phyloP scores from a whole-genome alignment of 2,329 filamentous ascomycete genomes.

The Pestalotiopsis sp. region DNA sequence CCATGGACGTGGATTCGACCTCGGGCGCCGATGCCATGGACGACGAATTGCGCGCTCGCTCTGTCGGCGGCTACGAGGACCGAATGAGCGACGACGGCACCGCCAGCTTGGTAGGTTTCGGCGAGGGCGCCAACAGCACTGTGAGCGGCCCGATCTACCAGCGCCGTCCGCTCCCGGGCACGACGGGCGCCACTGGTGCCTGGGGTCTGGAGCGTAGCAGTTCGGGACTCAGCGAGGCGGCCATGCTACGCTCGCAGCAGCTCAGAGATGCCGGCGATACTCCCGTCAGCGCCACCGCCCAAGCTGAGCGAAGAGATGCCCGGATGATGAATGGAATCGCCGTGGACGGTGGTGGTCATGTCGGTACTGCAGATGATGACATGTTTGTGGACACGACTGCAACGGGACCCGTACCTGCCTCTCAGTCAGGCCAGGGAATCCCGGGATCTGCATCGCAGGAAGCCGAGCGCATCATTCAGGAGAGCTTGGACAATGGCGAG shows the following conservation, averaged over 20 bases:
- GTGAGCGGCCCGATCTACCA: conserved; percentile 77
- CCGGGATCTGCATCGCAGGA: conserved; percentile 44
- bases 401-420: conserved; percentile 54
- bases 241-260: conserved; percentile 29
- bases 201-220: conserved; percentile 53
- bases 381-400: conserved; percentile 67
- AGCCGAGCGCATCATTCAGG: conserved; percentile 64
- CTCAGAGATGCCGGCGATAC: conserved; percentile 38
- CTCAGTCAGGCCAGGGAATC: conserved; percentile 30
- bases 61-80: conserved; percentile 58
- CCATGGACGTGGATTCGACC: conserved; percentile 55
- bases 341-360: conserved; percentile 49
- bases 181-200: conserved; percentile 25
- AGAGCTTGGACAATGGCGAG: conserved; percentile 57
- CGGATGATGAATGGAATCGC: conserved; percentile 69
- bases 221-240: conserved; percentile 52
- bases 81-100: conserved; percentile 85
- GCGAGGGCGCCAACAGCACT: conserved; percentile 86
- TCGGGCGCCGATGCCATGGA: conserved; percentile 32
- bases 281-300: conserved; percentile 45
- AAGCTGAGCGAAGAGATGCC: conserved; percentile 59
- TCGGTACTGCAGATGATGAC: conserved; percentile 45
- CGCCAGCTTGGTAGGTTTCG: conserved; percentile 86
- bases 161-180: conserved; percentile 47
- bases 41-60: conserved; percentile 46